Base-by-base conservation (phyloP, 2,329 filamentous ascomycete genomes). In the Sporothrix mexicana region DNA sequence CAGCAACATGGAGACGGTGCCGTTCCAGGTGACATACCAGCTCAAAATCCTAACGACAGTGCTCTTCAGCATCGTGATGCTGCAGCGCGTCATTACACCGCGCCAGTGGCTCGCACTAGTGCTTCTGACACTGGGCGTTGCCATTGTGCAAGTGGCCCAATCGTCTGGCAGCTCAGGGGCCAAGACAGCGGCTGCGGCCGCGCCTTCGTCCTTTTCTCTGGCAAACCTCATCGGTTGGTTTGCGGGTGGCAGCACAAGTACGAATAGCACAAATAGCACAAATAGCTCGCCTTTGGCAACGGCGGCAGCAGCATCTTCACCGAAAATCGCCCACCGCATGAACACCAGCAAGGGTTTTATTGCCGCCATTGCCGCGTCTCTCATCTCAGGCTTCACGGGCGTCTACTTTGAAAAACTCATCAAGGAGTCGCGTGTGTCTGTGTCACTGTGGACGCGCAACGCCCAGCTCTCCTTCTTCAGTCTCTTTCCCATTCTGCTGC, bases 371-470 rank as follows among this genome's bases (percentile, higher is more conserved):
- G 57, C 43, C 9, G 69, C 69, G 15, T 47, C 69, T n/a, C 20
- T 71, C 23, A 62, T 71, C 43, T 71, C 69, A 3, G 69, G 69
- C 5, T 61, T 71, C 15, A 71, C 69, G 20, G 57, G 69, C 47
- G 69, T 71, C 12, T 71, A 64, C 57, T 71, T 71, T 64, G 69
- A 71, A n/a, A 71, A 71, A 45, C 69, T 71, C 36, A 59, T 71
- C 57, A 71, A 71, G 43, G 55, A 71, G 69, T 71, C 69, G 15
- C 57, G 57, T 15, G 23, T 59, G 17, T 62, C 57, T 7, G 69
- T 71, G 57, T 71, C 69, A 9, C 57, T 71, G n/a, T 71, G 69
- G 69, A 71, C 69, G 9, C 69, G 69, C 57, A 71, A 71, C 47
- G 69, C 57, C 9, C 69, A 71, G 57, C 69, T 71, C 0, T 61